A percentile compares a stretch with the other conserved stretches of the same genome.
Evolutionary conservation across 169 alveolate genomes (phyloP).

Genomic region (Ichthyophthirius multifiliis): DNA sequence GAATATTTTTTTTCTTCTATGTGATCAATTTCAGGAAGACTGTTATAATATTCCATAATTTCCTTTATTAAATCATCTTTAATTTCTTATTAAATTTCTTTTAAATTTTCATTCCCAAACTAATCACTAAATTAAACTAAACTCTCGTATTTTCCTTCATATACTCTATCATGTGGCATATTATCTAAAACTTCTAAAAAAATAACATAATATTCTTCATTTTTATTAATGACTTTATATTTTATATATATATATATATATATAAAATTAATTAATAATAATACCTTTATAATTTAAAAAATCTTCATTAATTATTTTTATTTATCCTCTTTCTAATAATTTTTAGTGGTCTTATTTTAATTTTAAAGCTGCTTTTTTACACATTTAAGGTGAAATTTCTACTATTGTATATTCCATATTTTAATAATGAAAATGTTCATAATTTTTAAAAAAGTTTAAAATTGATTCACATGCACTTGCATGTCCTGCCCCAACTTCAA

Average conservation of each 20-base stretch:
- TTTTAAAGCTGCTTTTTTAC: constrained; percentile 35
- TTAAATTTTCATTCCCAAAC: constrained; percentile 36
- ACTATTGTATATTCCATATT: constrained; percentile 56
- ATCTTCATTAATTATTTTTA: constrained; percentile 48
- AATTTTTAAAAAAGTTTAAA: constrained; percentile 56
- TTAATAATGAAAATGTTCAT: constrained; percentile 35
- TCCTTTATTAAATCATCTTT: constrained; percentile 53
- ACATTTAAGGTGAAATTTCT: constrained; percentile 62
- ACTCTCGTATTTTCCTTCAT: not conserved
- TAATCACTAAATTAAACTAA: constrained; percentile 22
- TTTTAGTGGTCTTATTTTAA: constrained; percentile 41
- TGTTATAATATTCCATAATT: constrained; percentile 25
- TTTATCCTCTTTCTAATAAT: constrained; percentile 32
- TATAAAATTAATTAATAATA: not conserved
- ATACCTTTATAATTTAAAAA: constrained; percentile 1
- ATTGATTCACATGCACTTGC: constrained; percentile 69
- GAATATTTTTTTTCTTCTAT: constrained; percentile 39
- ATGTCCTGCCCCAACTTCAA: constrained; percentile 81
- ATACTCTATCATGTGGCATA: constrained; percentile 79
- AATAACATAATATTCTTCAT: constrained; percentile 39
- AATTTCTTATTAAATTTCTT: constrained; percentile 41
- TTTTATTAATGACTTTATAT: not conserved
- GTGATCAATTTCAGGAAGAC: constrained; percentile 46
- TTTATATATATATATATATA: no score
- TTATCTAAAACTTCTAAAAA: constrained; percentile 75